Conservation (phyloP, 208 protist genomes). For the Trypanosoma brucei region DNA sequence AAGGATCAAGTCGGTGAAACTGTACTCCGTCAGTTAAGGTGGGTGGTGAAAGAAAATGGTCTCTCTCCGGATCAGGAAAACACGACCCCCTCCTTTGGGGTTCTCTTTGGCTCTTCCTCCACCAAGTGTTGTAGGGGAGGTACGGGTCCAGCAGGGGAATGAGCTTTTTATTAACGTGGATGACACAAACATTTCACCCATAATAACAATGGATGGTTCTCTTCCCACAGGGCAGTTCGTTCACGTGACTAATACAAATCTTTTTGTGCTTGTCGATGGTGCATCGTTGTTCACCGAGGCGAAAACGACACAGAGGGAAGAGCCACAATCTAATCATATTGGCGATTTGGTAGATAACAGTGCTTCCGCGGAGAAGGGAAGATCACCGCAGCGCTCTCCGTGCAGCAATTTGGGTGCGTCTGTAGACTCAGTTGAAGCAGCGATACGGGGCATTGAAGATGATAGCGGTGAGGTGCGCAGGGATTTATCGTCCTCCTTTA, state of each 20-base stretch:
- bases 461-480: conserved; percentile 17
- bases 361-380: no score
- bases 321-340: conserved; percentile 32
- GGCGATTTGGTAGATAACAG: no score
- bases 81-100: conserved; percentile 23
- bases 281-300: conserved; percentile 85
- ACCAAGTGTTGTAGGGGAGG: conserved; percentile 34
- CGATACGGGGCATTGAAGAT: conserved; percentile 71
- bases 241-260: conserved; percentile 86
- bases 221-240: conserved; percentile 60
- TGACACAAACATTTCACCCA: conserved; percentile 68
- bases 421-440: conserved; percentile 68
- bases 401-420: conserved; percentile 2
- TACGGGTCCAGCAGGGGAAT: conserved; percentile 63
- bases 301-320: conserved; percentile 64
- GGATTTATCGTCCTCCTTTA: not conserved
- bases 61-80: conserved; percentile 24
- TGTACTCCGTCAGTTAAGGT: no score
- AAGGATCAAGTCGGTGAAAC: no score
- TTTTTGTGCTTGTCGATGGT: conserved; percentile 85
- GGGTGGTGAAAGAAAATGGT: no score
- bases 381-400: no score
- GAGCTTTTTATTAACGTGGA: conserved; percentile 78
- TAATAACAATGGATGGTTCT: conserved; percentile 46
- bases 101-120: conserved; percentile 59